These are phyloP conservation scores for Cocos nucifera DNA, from an alignment of 176 grass and related monocot species.

Conservation along the genomic window DNA sequence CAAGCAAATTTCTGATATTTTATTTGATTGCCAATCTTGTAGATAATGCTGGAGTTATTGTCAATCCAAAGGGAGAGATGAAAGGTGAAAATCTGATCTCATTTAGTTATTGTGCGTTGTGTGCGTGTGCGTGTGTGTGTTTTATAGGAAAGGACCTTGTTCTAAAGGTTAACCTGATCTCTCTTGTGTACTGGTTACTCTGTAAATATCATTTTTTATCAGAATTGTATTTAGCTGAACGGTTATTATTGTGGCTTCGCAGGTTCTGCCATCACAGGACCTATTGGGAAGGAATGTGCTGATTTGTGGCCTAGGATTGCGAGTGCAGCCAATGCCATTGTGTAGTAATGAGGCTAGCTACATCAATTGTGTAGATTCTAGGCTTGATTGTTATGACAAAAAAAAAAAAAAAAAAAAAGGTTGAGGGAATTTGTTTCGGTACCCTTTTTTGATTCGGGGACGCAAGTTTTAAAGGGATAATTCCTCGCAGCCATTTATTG, in stretches of 20 bases:
- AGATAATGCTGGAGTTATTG: conserved; percentile 10
- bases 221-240: neutral
- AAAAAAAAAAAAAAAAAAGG: neutral
- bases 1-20: neutral
- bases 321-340: conserved; percentile 72
- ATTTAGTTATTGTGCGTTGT: neutral
- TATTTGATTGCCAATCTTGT: conserved; percentile 1
- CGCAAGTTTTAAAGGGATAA: too few relatives aligned
- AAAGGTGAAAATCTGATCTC: neutral
- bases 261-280: conserved; percentile 90
- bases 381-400: neutral
- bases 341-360: conserved; percentile 23
- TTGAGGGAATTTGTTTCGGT: neutral
- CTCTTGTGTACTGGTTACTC: too few relatives aligned
- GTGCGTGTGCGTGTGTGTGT: neutral
- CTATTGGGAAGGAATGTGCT: conserved; percentile 84
- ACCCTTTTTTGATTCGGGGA: too few relatives aligned
- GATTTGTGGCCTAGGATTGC: conserved; percentile 92
- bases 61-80: conserved; percentile 8
- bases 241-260: neutral
- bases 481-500: too few relatives aligned
- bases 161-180: neutral
- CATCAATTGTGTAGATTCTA: conserved; percentile 9
- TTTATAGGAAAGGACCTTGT: neutral
- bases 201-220: neutral